A percentile compares a stretch with the other conserved stretches of the same genome.
These are phyloP conservation scores for Lepidium didymum DNA, from an alignment of 345 rosid species.

Conservation along the genomic window DNA sequence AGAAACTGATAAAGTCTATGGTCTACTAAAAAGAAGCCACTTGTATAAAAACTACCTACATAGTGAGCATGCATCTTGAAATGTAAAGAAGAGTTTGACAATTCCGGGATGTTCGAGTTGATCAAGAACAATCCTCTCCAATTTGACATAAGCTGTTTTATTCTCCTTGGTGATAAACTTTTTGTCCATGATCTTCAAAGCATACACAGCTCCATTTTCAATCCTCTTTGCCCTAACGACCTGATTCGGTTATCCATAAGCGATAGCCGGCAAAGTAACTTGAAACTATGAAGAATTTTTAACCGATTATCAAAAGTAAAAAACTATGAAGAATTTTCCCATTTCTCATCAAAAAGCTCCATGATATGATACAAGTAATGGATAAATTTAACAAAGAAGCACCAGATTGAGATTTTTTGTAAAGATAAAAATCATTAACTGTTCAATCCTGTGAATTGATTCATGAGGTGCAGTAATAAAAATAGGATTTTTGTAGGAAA, in stretches of 20 bases:
- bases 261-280: neutral
- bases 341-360: neutral
- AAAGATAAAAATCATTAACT: neutral
- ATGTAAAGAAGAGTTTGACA: slow-evolving; percentile 79
- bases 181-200: slow-evolving; percentile 98
- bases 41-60: slow-evolving; percentile 48
- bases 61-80: slow-evolving; percentile 81
- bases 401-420: neutral
- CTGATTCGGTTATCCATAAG: slow-evolving; percentile 35
- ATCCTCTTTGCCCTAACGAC: slow-evolving; percentile 96
- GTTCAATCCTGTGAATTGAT: neutral
- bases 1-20: neutral
- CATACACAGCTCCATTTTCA: slow-evolving; percentile 75
- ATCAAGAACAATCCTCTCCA: slow-evolving; percentile 93
- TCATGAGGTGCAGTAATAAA: neutral
- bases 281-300: neutral
- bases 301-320: too few species aligned
- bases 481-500: neutral
- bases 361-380: neutral
- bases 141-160: slow-evolving; percentile 91
- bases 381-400: neutral
- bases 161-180: slow-evolving; percentile 96
- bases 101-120: slow-evolving; percentile 97
- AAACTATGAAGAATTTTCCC: neutral
- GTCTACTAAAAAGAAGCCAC: neutral